Evolutionary conservation across 2,329 filamentous ascomycete species (phyloP).

Genomic region (Xylariaceae sp.): DNA sequence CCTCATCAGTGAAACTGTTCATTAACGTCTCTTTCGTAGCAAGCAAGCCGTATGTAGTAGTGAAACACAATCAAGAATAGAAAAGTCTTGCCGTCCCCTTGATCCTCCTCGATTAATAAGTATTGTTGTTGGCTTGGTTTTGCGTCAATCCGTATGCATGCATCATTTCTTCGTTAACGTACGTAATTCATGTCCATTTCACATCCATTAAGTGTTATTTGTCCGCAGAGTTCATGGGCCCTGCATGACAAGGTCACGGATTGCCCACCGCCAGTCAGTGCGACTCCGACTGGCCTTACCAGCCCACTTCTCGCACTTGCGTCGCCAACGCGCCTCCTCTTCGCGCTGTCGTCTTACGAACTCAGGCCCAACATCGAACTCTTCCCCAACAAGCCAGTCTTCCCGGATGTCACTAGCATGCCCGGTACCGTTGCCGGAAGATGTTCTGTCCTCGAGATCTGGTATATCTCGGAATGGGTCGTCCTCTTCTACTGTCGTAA

Average conservation of each 20-base stretch:
- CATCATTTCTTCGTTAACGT: conserved; percentile 20
- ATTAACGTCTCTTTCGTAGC: conserved; percentile 4
- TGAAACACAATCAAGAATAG: conserved; percentile 12
- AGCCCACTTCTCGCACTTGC: conserved; percentile 84
- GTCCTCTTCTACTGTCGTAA: conserved; percentile 74
- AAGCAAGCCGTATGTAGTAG: conserved; percentile 9
- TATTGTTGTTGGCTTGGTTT: conserved; percentile 7
- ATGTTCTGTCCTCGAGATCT: conserved; percentile 70
- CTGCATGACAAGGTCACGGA: conserved; percentile 52
- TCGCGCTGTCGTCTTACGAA: conserved; percentile 85
- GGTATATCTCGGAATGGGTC: conserved; percentile 95
- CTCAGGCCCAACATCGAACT: conserved; percentile 94
- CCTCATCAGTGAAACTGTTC: conserved; percentile 4
- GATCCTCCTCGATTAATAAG: conserved; percentile 14
- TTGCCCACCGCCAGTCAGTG: conserved; percentile 72
- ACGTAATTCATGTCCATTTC: conserved; percentile 5
- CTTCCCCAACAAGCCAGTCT: conserved; percentile 85
- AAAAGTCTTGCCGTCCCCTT: conserved; percentile 1
- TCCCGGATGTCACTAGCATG: conserved; percentile 61
- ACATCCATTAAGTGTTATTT: not conserved
- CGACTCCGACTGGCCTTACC: conserved; percentile 51
- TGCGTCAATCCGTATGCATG: conserved; percentile 7
- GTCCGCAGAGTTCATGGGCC: conserved; percentile 1
- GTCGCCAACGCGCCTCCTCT: conserved; percentile 87
- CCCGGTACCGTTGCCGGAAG: conserved; percentile 43